phyloP scores from a whole-genome alignment of 2,329 filamentous ascomycete species.

The Pyricularia pennisetigena region DNA sequence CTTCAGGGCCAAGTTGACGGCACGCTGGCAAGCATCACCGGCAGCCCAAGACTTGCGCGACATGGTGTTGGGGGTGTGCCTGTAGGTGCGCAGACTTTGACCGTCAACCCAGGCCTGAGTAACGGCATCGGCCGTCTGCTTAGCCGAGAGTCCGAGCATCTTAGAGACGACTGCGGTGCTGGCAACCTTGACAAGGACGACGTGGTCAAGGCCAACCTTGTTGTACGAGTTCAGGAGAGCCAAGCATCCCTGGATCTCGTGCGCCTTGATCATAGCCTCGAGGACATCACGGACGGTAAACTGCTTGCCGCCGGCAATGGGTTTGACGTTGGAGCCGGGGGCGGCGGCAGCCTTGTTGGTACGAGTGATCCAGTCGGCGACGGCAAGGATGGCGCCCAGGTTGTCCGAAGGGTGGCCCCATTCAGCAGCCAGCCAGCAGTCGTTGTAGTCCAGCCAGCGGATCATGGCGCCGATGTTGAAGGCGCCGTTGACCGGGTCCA shows the following conservation, averaged over 20 bases:
- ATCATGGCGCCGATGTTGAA: constrained; percentile 99
- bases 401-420: constrained; percentile 99
- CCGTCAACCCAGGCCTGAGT: constrained; percentile 97
- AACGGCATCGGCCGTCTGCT: constrained; percentile 89
- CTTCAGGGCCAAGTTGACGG: constrained; percentile 84
- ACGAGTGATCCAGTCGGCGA: constrained; percentile 94
- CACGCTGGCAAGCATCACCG: constrained; percentile 92
- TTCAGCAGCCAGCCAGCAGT: constrained; percentile 98
- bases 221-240: constrained; percentile 98
- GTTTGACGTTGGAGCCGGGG: constrained; percentile 4
- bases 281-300: constrained; percentile 85
- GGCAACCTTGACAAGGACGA: constrained; percentile 95
- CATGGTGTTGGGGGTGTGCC: constrained; percentile 98
- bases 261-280: constrained; percentile 97
- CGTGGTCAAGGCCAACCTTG: constrained; percentile 96
- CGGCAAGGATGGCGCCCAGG: constrained; percentile 89
- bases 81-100: constrained; percentile 91
- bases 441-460: constrained; percentile 98
- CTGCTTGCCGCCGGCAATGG: constrained; percentile 73
- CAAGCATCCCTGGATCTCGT: constrained; percentile 96
- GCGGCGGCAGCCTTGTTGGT: constrained; percentile 61
- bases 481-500: constrained; percentile 89
- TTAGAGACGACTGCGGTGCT: constrained; percentile 90
- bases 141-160: constrained; percentile 82
- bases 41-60: constrained; percentile 98